Evolutionary conservation across 768 basidiomycete genomes (phyloP).

Genomic region (Boletus fagicola): DNA sequence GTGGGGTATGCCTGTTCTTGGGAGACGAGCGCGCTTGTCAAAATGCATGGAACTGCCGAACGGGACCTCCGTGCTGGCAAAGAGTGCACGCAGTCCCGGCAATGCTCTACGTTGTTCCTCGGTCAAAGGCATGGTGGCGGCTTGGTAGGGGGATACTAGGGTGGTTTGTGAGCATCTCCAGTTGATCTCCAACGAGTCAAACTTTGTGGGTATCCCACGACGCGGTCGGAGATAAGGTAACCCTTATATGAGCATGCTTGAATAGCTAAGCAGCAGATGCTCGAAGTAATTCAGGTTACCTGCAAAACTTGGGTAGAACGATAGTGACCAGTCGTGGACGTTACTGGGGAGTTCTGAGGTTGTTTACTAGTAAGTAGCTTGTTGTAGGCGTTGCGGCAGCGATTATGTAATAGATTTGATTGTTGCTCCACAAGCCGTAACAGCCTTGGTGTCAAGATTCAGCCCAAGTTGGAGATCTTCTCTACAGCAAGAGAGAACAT

Average conservation of each 20-base stretch:
- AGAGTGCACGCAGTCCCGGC: neutral
- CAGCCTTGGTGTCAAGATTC: too few relatives aligned
- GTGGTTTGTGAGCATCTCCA: neutral
- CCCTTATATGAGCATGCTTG: neutral
- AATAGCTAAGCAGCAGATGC: neutral
- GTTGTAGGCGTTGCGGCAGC: too few relatives aligned
- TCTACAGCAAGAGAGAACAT: too few relatives aligned
- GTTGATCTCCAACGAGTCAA: too few relatives aligned
- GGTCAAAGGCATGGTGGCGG: conserved; percentile 4
- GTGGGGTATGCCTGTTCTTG: neutral
- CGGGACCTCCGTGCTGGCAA: neutral
- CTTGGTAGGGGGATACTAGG: neutral
- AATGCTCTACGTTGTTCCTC: conserved; percentile 5
- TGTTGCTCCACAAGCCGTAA: too few relatives aligned
- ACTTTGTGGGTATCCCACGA: neutral
- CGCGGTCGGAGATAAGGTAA: neutral
- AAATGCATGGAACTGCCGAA: neutral
- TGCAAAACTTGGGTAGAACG: neutral
- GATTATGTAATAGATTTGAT: too few relatives aligned
- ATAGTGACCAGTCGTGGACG: neutral
- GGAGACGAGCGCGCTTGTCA: conserved; percentile 3
- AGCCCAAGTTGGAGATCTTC: too few relatives aligned
- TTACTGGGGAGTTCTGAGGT: neutral
- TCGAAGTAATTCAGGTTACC: neutral
- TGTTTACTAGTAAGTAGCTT: too few relatives aligned